phyloP scores from a whole-genome alignment of 148 eudicot genomes.

The Salicornia ramosissima region DNA sequence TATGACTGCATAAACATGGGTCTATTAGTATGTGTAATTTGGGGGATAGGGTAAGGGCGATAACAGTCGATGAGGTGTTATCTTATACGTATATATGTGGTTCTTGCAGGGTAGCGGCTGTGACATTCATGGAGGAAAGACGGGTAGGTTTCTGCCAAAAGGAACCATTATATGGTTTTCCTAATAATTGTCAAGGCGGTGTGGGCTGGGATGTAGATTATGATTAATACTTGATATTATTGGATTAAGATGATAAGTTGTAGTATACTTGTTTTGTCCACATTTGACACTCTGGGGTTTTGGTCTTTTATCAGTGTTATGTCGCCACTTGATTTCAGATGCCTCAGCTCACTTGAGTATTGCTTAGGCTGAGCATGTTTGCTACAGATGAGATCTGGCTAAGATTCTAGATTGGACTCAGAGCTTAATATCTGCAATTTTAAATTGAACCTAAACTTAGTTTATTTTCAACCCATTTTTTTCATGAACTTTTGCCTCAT shows the following conservation, averaged over 20 bases:
- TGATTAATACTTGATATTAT: constrained; percentile 8
- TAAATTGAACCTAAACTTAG: neutral
- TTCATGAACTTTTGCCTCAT: constrained; percentile 35
- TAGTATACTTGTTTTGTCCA: neutral
- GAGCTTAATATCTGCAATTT: constrained; percentile 3
- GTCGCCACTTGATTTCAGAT: constrained; percentile 20
- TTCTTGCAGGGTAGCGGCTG: constrained; percentile 99
- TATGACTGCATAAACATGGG: constrained; percentile 28
- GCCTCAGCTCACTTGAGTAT: constrained; percentile 18
- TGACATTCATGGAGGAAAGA: constrained; percentile 76
- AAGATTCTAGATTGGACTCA: constrained; percentile 10
- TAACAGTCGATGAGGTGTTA: constrained; percentile 57
- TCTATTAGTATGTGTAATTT: constrained; percentile 25
- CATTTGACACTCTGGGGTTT: constrained; percentile 4
- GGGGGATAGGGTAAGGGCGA: constrained; percentile 46
- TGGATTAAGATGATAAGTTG: neutral
- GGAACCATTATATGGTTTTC: constrained; percentile 43
- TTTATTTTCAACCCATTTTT: constrained; percentile 3
- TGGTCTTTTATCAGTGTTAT: constrained; percentile 19
- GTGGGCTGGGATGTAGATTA: constrained; percentile 45
- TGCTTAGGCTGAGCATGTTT: constrained; percentile 25
- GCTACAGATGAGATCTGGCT: constrained; percentile 10
- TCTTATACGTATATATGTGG: constrained; percentile 95
- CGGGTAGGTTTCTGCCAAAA: constrained; percentile 78
- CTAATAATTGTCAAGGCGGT: constrained; percentile 31